phyloP scores from a whole-genome alignment of 352 stramenopile genomes.

The Phytophthora pistaciae region DNA sequence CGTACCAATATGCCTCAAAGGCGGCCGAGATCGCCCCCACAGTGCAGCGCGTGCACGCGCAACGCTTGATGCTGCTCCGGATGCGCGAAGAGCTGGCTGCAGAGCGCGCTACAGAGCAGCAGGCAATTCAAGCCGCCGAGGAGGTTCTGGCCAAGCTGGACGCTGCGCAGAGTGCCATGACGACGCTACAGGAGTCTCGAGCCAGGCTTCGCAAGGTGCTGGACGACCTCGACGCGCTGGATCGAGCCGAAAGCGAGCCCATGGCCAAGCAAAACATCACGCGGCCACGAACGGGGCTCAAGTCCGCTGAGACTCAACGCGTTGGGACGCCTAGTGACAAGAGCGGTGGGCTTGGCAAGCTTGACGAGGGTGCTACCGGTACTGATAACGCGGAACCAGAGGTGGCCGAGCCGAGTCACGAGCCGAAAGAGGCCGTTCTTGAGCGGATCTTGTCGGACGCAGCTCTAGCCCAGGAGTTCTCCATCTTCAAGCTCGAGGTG shows the following conservation, averaged over 20 bases:
- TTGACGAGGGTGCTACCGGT: conserved; percentile 1
- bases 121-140: conserved; percentile 21
- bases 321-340: neutral
- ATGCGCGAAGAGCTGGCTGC: conserved; percentile 45
- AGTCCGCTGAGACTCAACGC: conserved; percentile 8
- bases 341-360: conserved; percentile 4
- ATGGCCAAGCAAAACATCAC: conserved; percentile 72
- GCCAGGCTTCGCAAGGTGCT: conserved; percentile 60
- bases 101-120: conserved; percentile 19
- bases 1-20: conserved; percentile 74
- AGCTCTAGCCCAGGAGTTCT: conserved; percentile 59
- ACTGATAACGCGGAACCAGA: conserved; percentile 21
- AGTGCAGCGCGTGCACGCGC: conserved; percentile 59
- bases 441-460: conserved; percentile 52
- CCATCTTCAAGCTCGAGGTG: conserved; percentile 75
- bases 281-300: conserved; percentile 38
- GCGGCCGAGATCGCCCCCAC: conserved; percentile 75
- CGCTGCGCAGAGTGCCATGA: conserved; percentile 29
- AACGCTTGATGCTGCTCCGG: conserved; percentile 65
- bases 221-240: conserved; percentile 70
- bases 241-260: conserved; percentile 61
- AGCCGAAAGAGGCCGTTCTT: conserved; percentile 63
- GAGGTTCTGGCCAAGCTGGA: conserved; percentile 28
- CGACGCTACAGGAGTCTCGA: conserved; percentile 23
- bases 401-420: conserved; percentile 23